Evolutionary conservation across 345 rosid genomes (phyloP).

Genomic region (Citrus inodora): DNA sequence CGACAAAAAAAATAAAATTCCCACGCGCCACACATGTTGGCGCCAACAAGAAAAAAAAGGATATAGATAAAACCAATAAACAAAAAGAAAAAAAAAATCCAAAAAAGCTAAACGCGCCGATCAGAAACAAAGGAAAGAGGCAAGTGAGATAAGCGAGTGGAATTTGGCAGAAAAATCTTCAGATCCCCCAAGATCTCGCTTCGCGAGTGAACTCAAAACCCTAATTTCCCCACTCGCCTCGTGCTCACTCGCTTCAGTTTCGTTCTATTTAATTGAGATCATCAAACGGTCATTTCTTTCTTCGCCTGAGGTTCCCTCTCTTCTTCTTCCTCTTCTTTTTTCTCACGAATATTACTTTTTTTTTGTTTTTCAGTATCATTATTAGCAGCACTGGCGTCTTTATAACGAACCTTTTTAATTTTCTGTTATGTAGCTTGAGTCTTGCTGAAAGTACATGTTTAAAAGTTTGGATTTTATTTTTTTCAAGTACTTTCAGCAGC

Average conservation of each 20-base stretch:
- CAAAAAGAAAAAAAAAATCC: neutral
- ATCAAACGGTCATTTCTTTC: neutral
- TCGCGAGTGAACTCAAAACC: conserved; percentile 10
- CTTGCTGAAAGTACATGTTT: neutral
- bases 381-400: too few species aligned
- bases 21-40: neutral
- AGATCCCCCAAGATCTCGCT: neutral
- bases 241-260: neutral
- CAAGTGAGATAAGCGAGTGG: conserved; percentile 16
- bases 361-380: neutral
- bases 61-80: neutral
- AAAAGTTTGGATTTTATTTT: neutral
- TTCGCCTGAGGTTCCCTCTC: neutral
- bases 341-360: neutral
- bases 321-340: neutral
- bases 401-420: neutral
- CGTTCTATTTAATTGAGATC: neutral
- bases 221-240: conserved; percentile 10
- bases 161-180: neutral
- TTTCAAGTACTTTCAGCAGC: neutral
- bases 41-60: neutral
- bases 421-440: neutral
- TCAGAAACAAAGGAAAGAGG: neutral
- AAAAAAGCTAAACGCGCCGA: conserved; percentile 7
- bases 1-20: too few species aligned